Base-by-base conservation (phyloP, 2,329 filamentous ascomycete species). In the Diaporthe citri region DNA sequence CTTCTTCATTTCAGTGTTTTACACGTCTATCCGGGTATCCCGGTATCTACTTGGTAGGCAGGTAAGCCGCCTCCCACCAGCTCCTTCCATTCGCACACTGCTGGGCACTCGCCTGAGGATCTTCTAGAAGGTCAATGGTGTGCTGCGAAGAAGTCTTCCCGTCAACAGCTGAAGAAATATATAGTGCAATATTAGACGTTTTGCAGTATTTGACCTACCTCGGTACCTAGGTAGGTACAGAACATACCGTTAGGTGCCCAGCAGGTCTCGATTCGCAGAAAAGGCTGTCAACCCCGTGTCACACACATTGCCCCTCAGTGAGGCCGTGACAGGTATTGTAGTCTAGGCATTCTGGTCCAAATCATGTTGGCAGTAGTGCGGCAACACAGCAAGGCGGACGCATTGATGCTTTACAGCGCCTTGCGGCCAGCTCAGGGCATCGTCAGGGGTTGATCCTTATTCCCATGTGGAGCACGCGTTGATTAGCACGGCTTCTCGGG, bases 381-480 rank as follows among this genome's bases (percentile, higher is more conserved):
- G 48, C 48, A 69, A 31, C 46, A 22, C 51, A 52, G 56, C 28
- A 39, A 72, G 70, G 55, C 56, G 55, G 56, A 51, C 70, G 70
- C 70, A 72, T 72, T 59, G 34, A 72, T 60, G 34, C 56, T 51
- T 48, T 60, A 17, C 52, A 36, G 46, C 56, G 56, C 43, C 55
- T 28, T 52, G 64, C 48, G 25, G 64, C 48, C 64, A 52, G 41
- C 31, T 72, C 56, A 52, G 31, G 64, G 64, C 64, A 55, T 69
- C 64, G 48, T 69, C 64, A 69, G 64, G 64, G 64, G 64, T 69
- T 69, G 64, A 69, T 55, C 64, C 64, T 69, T 55, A 69, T 69
- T 55, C 64, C 64, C 48, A 69, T 69, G 64, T 69, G 64, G 64
- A 69, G 46, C 25, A 41, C n/a, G 41, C 34, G 41, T 72, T 57